These are phyloP conservation scores for Monosporascus sp. DNA, from an alignment of 2,329 filamentous ascomycete species.

Conservation along the genomic window DNA sequence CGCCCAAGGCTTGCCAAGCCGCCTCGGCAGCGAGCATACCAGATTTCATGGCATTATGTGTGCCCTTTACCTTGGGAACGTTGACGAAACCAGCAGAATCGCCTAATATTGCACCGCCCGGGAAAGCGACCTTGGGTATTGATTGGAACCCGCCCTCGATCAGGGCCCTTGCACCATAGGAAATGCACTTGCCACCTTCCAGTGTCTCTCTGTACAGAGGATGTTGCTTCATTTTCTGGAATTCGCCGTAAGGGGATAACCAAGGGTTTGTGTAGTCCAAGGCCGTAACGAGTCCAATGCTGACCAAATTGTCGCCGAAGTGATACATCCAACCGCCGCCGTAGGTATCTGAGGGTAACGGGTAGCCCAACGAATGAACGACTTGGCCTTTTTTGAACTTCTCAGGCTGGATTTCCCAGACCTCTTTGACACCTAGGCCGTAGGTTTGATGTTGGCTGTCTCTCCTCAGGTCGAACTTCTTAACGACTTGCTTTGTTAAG, in stretches of 20 bases:
- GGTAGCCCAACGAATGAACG: slow-evolving; percentile 88
- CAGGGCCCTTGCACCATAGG: slow-evolving; percentile 86
- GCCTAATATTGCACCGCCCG: slow-evolving; percentile 89
- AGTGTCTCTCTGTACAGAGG: slow-evolving; percentile 81
- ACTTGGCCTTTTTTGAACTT: slow-evolving; percentile 87
- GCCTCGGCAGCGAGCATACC: slow-evolving; percentile 96
- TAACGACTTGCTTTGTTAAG: slow-evolving; percentile 88
- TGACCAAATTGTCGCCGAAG: slow-evolving; percentile 95
- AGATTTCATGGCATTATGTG: slow-evolving; percentile 95
- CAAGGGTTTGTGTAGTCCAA: slow-evolving; percentile 96
- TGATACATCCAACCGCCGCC: slow-evolving; percentile 99
- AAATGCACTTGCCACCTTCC: slow-evolving; percentile 96
- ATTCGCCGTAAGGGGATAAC: slow-evolving; percentile 91
- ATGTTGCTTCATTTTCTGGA: slow-evolving; percentile 98
- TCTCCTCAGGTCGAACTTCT: slow-evolving; percentile 84
- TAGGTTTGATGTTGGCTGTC: slow-evolving; percentile 95
- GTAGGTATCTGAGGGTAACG: slow-evolving; percentile 81
- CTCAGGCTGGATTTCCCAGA: slow-evolving; percentile 92
- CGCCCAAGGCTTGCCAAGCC: slow-evolving; percentile 67
- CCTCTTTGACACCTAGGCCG: slow-evolving; percentile 88
- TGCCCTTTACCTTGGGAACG: slow-evolving; percentile 97
- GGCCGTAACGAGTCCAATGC: slow-evolving; percentile 83
- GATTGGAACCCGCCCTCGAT: slow-evolving; percentile 97
- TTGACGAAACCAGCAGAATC: slow-evolving; percentile 97
- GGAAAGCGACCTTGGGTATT: slow-evolving; percentile 94